phyloP scores from a whole-genome alignment of 495 filamentous ascomycete species.

The Trichoderma gamsii region DNA sequence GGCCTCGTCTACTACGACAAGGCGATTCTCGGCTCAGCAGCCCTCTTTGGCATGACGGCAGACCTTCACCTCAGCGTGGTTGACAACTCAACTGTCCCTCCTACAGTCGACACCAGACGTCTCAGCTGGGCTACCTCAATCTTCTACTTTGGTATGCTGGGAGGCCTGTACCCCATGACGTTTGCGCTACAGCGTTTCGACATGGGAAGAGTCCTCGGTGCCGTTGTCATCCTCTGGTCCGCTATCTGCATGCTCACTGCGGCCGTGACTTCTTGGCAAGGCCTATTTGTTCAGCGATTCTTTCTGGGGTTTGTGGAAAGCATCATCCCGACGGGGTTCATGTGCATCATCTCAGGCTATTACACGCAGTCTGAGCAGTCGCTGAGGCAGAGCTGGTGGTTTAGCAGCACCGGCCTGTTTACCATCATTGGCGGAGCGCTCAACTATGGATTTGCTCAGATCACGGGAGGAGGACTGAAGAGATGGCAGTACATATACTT shows the following conservation, averaged over 20 bases:
- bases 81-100: constrained; percentile 43
- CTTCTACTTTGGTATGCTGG: constrained; percentile 76
- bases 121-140: constrained; percentile 70
- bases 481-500: constrained; percentile 68
- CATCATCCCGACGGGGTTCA: constrained; percentile 63
- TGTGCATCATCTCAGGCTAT: constrained; percentile 57
- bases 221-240: constrained; percentile 61
- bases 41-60: constrained; percentile 68
- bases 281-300: constrained; percentile 64
- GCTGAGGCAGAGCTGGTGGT: constrained; percentile 64
- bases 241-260: constrained; percentile 63
- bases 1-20: constrained; percentile 77
- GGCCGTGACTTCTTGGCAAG: constrained; percentile 55
- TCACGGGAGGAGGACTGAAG: constrained; percentile 46
- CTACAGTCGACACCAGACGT: constrained; percentile 53
- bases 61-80: constrained; percentile 53
- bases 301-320: constrained; percentile 65
- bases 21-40: constrained; percentile 67
- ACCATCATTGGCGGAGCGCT: constrained; percentile 61
- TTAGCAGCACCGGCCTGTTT: constrained; percentile 58
- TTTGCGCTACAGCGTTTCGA: constrained; percentile 61
- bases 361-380: constrained; percentile 66
- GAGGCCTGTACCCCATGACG: constrained; percentile 66
- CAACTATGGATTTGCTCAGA: constrained; percentile 67
- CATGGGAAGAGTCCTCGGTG: constrained; percentile 54